phyloP scores from a whole-genome alignment of 257 asterid genomes.

The Handroanthus guayacan region DNA sequence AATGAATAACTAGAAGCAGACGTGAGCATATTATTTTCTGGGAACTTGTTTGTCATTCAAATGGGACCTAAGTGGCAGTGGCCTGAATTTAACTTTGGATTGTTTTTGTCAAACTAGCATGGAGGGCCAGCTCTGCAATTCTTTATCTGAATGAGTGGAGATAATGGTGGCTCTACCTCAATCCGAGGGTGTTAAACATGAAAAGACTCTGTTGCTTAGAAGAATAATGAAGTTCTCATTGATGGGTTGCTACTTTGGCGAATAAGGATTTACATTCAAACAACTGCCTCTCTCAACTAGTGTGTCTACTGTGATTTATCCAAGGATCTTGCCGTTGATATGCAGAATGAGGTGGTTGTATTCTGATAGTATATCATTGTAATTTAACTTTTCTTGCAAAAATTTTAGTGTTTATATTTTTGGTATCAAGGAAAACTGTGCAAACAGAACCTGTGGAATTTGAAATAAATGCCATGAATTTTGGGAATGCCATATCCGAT shows the following conservation, averaged over 20 bases:
- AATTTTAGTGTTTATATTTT: too few species aligned
- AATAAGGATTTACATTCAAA: constrained; percentile 29
- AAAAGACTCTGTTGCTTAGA: not conserved
- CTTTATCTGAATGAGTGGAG: constrained; percentile 12
- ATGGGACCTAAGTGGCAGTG: not conserved
- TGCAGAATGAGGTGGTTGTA: not conserved
- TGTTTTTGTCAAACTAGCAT: constrained; percentile 1
- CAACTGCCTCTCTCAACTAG: constrained; percentile 19
- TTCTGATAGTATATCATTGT: not conserved
- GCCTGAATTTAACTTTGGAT: constrained; percentile 3
- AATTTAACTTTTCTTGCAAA: not conserved
- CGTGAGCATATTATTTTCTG: constrained; percentile 3
- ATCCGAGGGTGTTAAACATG: constrained; percentile 25
- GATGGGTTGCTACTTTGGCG: constrained; percentile 3
- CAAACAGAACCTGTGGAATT: too few species aligned
- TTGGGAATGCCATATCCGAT: too few species aligned
- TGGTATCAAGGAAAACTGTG: too few species aligned
- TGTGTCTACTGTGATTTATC: not conserved
- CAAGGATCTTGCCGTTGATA: constrained; percentile 8
- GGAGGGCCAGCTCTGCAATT: constrained; percentile 28
- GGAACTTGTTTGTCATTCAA: not conserved
- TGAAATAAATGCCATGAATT: too few species aligned
- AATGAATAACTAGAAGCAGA: not conserved
- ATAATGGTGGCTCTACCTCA: constrained; percentile 17
- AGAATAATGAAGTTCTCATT: constrained; percentile 18